Evolutionary conservation across 2,329 filamentous ascomycete genomes (phyloP).

Genomic region (Polytolypa hystricis): DNA sequence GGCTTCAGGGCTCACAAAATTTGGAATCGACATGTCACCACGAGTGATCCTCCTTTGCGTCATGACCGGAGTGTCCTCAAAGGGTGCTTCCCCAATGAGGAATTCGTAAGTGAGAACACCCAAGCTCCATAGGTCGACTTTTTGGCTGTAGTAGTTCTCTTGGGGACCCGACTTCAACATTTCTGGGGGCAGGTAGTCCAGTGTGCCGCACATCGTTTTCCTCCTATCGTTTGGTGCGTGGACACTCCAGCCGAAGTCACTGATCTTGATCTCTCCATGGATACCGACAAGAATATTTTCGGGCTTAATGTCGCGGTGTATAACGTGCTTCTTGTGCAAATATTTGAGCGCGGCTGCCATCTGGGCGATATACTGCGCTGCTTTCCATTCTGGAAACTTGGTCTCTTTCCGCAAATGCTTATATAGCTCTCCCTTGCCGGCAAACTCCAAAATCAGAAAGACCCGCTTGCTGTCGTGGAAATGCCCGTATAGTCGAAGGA

Average conservation of each 20-base stretch:
- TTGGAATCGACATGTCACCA: conserved; percentile 85
- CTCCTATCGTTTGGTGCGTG: conserved; percentile 91
- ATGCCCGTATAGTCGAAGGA: conserved; percentile 71
- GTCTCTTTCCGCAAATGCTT: conserved; percentile 71
- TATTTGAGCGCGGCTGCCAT: conserved; percentile 86
- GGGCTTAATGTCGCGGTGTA: conserved; percentile 94
- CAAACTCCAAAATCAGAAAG: conserved; percentile 79
- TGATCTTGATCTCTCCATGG: conserved; percentile 96
- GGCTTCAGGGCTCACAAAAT: conserved; percentile 81
- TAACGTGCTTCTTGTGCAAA: conserved; percentile 92
- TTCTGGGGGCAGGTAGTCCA: conserved; percentile 95
- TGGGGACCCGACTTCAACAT: conserved; percentile 77
- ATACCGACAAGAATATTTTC: conserved; percentile 95
- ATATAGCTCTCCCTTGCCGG: conserved; percentile 75
- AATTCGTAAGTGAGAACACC: conserved; percentile 96
- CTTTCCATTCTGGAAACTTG: conserved; percentile 75
- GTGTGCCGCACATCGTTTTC: conserved; percentile 91
- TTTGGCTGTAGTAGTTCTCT: conserved; percentile 87
- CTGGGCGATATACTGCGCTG: conserved; percentile 76
- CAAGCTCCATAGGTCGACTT: conserved; percentile 92
- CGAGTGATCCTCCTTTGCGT: conserved; percentile 81
- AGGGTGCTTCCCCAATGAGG: conserved; percentile 87
- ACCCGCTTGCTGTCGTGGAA: conserved; percentile 84
- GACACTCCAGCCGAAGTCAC: conserved; percentile 96
- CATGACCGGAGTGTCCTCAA: conserved; percentile 91